phyloP scores from a whole-genome alignment of 2,329 filamentous ascomycete genomes.

The Alternaria longipes region DNA sequence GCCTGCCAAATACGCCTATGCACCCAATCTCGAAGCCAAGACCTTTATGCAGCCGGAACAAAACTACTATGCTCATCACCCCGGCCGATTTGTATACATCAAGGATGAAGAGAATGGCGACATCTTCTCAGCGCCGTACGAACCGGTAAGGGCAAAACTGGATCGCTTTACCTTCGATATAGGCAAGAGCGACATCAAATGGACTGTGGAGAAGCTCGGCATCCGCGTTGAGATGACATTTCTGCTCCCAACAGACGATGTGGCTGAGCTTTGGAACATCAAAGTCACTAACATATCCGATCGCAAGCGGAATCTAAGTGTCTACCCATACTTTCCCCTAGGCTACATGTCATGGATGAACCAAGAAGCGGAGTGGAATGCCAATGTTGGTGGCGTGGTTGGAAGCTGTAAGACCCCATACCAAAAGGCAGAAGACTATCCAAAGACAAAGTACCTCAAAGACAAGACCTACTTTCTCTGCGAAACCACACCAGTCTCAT shows the following conservation, averaged over 20 bases:
- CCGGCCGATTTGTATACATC: constrained; percentile 67
- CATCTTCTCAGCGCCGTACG: constrained; percentile 65
- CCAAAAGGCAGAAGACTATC: constrained; percentile 66
- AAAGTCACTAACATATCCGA: constrained; percentile 61
- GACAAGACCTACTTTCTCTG: constrained; percentile 68
- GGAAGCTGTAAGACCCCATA: constrained; percentile 65
- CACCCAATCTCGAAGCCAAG: constrained; percentile 66
- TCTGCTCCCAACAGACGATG: constrained; percentile 62
- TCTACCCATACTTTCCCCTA: constrained; percentile 67
- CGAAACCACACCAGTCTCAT: constrained; percentile 61
- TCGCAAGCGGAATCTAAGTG: constrained; percentile 58
- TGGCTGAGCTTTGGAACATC: constrained; percentile 66
- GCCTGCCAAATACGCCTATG: constrained; percentile 67
- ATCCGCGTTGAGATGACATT: constrained; percentile 64
- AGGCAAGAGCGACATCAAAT: constrained; percentile 65
- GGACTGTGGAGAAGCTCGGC: constrained; percentile 62
- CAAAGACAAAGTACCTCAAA: constrained; percentile 65
- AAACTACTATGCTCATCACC: constrained; percentile 67
- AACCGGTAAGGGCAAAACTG: constrained; percentile 61
- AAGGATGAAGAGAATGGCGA: constrained; percentile 63
- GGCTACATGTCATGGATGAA: constrained; percentile 73
- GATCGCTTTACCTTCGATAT: constrained; percentile 64
- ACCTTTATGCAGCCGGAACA: constrained; percentile 70
- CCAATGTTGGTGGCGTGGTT: constrained; percentile 61
- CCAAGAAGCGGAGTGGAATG: constrained; percentile 63